Evolutionary conservation across 139 green algal genomes (phyloP).

Genomic region (Edaphochlamys debaryana): DNA sequence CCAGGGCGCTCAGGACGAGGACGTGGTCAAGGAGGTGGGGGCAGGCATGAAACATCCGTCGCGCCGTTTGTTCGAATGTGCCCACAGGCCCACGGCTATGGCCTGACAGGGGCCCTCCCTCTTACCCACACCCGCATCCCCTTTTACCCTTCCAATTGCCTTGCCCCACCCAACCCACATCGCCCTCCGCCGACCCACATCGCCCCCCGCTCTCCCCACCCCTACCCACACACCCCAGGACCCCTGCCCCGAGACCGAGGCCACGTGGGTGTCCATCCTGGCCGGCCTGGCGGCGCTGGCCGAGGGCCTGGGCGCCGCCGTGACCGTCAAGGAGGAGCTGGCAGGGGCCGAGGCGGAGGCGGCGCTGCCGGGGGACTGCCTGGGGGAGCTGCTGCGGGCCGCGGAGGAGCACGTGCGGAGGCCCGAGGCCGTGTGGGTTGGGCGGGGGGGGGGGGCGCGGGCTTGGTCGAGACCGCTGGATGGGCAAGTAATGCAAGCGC

Average conservation of each 20-base stretch:
- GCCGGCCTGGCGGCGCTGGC: conserved; percentile 61
- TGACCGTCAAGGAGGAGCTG: conserved; percentile 35
- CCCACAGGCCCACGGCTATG: too few species aligned
- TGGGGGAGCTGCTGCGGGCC: conserved; percentile 29
- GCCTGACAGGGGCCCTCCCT: too few species aligned
- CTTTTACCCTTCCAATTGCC: too few species aligned
- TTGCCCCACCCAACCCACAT: too few species aligned
- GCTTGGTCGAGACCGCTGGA: background rate
- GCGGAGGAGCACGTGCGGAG: background rate
- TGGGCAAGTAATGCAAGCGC: too few species aligned
- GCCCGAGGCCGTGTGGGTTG: background rate
- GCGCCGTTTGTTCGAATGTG: too few species aligned
- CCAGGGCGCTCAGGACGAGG: background rate
- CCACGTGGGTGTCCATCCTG: conserved; percentile 65
- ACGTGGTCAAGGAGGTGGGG: too few species aligned
- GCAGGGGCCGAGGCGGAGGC: conserved; percentile 5
- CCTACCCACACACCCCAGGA: background rate
- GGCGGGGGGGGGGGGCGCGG: background rate
- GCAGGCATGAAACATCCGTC: too few species aligned
- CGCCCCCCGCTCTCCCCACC: too few species aligned
- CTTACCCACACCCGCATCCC: too few species aligned
- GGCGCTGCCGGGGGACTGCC: conserved; percentile 19
- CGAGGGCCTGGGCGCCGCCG: conserved; percentile 57
- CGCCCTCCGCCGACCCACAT: too few species aligned
- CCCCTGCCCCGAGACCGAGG: conserved; percentile 59